A percentile compares a stretch with the other conserved stretches of the same genome.
Conservation (phyloP, 2,329 filamentous ascomycete species). For the Scolecobasidium constrictum region DNA sequence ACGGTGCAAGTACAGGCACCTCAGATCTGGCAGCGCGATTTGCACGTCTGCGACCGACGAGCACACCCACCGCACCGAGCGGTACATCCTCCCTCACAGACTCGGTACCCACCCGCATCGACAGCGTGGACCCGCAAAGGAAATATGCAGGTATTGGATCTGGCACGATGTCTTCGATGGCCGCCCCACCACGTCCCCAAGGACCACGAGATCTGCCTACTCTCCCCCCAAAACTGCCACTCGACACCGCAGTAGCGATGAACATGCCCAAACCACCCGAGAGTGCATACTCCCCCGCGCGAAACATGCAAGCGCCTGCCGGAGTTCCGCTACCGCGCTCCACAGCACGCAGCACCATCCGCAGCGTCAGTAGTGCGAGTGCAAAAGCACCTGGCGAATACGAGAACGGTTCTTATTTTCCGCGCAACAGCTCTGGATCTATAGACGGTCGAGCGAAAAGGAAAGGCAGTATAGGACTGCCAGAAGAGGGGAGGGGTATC, state of each 20-base stretch:
- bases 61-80: not conserved
- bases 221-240: conserved; percentile 33
- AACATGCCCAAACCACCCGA: conserved; percentile 60
- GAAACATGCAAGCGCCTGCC: conserved; percentile 57
- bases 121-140: no score
- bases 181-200: conserved; percentile 18
- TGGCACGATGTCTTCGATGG: no score
- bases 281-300: conserved; percentile 68
- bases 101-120: no score
- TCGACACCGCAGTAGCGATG: conserved; percentile 42
- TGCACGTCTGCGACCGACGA: not conserved
- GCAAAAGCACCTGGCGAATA: conserved; percentile 28
- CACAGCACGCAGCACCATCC: conserved; percentile 53
- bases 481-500: conserved; percentile 47
- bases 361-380: conserved; percentile 24
- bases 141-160: no score
- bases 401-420: conserved; percentile 32
- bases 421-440: conserved; percentile 14
- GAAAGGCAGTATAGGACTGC: conserved; percentile 36
- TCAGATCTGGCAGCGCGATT: not conserved
- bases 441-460: conserved; percentile 2
- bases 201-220: conserved; percentile 46
- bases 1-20: not conserved
- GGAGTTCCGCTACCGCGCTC: conserved; percentile 55
- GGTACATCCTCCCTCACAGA: no score